phyloP scores from a whole-genome alignment of 768 basidiomycete genomes.

The Paxillus ammoniavirescens region DNA sequence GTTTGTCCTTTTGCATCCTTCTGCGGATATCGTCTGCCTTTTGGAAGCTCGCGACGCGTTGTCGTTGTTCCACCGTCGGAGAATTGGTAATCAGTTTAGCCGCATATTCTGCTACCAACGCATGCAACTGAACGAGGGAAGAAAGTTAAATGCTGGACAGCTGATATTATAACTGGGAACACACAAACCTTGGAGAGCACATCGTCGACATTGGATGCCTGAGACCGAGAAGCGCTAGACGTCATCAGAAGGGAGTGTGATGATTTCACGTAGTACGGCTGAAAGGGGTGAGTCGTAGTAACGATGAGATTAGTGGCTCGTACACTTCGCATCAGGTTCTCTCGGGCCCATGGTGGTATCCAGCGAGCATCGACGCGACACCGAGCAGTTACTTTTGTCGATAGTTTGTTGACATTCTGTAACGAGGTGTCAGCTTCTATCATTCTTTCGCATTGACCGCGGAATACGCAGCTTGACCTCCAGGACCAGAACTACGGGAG shows the following conservation, averaged over 20 bases:
- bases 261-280: slow-evolving; percentile 71
- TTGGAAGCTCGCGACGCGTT: slow-evolving; percentile 22
- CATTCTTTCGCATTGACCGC: neutral
- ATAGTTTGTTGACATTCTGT: slow-evolving; percentile 89
- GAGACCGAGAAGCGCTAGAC: slow-evolving; percentile 71
- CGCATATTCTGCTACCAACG: slow-evolving; percentile 23
- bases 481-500: slow-evolving; percentile 80
- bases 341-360: slow-evolving; percentile 69
- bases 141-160: neutral
- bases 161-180: neutral
- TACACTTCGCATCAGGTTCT: slow-evolving; percentile 48
- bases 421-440: neutral
- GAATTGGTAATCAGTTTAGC: slow-evolving; percentile 19
- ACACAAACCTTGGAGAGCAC: slow-evolving; percentile 59
- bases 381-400: slow-evolving; percentile 71
- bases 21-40: slow-evolving; percentile 20
- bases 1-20: slow-evolving; percentile 26
- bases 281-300: slow-evolving; percentile 1
- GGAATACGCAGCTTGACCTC: slow-evolving; percentile 62
- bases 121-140: slow-evolving; percentile 23
- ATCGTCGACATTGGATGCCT: slow-evolving; percentile 72
- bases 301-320: slow-evolving; percentile 21
- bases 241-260: slow-evolving; percentile 67
- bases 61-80: slow-evolving; percentile 24
- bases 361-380: slow-evolving; percentile 57